Evolutionary conservation across 208 protist species (phyloP), one percentile per base, ranked within the genome.

Genomic region (Borovskyia barvae): DNA sequence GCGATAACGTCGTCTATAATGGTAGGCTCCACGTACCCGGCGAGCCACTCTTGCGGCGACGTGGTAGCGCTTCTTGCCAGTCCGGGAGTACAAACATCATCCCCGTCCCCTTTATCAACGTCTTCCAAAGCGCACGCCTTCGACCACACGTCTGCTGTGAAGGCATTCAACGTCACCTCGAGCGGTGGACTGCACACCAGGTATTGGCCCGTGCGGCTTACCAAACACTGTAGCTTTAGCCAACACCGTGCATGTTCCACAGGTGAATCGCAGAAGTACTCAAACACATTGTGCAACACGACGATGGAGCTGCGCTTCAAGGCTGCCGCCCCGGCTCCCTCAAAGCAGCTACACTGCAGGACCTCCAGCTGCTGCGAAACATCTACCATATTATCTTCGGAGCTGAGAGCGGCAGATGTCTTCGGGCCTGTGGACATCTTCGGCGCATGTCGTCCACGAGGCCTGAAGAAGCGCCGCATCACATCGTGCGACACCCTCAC

Each of bases 281-380:
- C 84, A 62, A 94, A 94, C 0, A 94, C 84, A 65, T 94, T 94
- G 77, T 94, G 87, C 30, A 94, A 58, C 46, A 94, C 77, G 11
- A 92, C 28, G n/a, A 94, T 64, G 52, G 88, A 72, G 33, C 76
- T 76, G 0, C 25, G 48, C 17, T 49, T 24, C 30, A 94, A 46
- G 5, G 65, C 66, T n/a, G 40, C 58, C 0, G 60, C 56, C 8
- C 84, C 85, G 4, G 60, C 51, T 9, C 75, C 84, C 5, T 75
- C 68, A 57, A 94, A 85, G 60, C 83, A 94, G 51, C 81, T 48
- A 51, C 77, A 81, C 39, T 83, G 54, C 11, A 90, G 43, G n/a
- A 94, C 15, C 28, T 66, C 39, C 9, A 59, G 33, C 2, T 43
- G 26, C 15, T 37, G 19, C 3, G 57, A 58, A 4, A 66, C 39